phyloP scores from a whole-genome alignment of 495 filamentous ascomycete species.

The Xylaria intraflava region DNA sequence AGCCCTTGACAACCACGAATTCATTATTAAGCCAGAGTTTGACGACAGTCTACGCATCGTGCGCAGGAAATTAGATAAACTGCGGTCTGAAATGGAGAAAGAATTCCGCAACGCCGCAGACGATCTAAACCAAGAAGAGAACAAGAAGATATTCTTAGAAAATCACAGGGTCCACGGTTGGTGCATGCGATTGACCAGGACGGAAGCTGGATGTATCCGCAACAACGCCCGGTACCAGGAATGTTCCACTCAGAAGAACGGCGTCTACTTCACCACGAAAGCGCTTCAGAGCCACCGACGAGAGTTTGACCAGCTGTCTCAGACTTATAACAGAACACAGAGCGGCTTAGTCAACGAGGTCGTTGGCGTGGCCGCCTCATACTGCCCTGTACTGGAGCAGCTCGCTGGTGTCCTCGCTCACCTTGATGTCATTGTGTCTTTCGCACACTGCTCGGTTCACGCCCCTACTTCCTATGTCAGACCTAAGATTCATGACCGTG shows the following conservation, averaged over 20 bases:
- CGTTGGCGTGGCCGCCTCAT: conserved; percentile 86
- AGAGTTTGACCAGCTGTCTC: conserved; percentile 89
- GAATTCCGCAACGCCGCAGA: conserved; percentile 72
- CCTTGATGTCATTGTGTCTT: conserved; percentile 92
- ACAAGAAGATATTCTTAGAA: conserved; percentile 98
- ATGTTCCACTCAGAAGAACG: conserved; percentile 97
- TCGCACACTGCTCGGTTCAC: conserved; percentile 90
- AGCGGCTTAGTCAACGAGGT: conserved; percentile 87
- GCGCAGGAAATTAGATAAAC: conserved; percentile 80
- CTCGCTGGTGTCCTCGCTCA: conserved; percentile 86
- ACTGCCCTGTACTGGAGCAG: conserved; percentile 86
- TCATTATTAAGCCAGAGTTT: conserved; percentile 97
- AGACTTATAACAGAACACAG: conserved; percentile 95
- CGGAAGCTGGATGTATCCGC: conserved; percentile 86
- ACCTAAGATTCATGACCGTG: conserved; percentile 86
- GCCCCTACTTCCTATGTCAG: conserved; percentile 87
- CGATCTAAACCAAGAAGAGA: conserved; percentile 86
- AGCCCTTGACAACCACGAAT: conserved; percentile 94
- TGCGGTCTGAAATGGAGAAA: conserved; percentile 72
- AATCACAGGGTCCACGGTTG: conserved; percentile 93
- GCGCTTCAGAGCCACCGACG: conserved; percentile 75
- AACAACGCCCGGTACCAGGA: conserved; percentile 87
- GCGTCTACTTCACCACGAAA: conserved; percentile 93
- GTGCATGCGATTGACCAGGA: conserved; percentile 92
- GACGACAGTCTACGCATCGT: conserved; percentile 85